Evolutionary conservation across 345 rosid genomes (phyloP), one percentile per base, ranked within the genome.

Genomic region (Eucalyptus shirleyi): DNA sequence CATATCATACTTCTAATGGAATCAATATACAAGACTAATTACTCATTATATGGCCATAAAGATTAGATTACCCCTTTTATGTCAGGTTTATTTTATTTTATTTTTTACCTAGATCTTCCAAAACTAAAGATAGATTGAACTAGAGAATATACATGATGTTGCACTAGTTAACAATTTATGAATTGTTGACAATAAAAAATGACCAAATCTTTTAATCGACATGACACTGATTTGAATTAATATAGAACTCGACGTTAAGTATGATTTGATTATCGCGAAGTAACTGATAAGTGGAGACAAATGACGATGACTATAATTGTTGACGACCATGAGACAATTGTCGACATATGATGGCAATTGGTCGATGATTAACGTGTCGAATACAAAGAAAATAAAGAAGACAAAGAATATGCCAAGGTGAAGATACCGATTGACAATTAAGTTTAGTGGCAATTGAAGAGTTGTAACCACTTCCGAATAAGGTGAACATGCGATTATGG

Each of bases 341-440:
- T 59, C 6, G n/a, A 59, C 1, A 0, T 12, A 24, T 6, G 7
- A 59, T 59, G 30, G 0, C 30, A 11, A 59, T 24, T 59, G 65
- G 65, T 59, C 4, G 0, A 59, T 12, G 28, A 6, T 26, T 60
- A 12, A 26, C 0, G n/a, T 60, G 32, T 60, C 0, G 9, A 60
- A 28, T 60, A 60, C 16, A 60, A 28, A 26, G 67, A 60, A 60
- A 60, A 8, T 26, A 0, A 60, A 26, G 15, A 60, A 26, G 7
- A 26, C 15, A 28, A 51, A 60, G 67, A 26, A 28, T 60, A 28
- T 60, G 69, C 69, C 8, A 30, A 62, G 4, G 17, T 62, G 69
- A 62, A 62, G 69, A 62, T 62, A 4, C 17, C 3, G 2, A 62
- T 62, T 28, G 69, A 62, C 5, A 6, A 7, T 28, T 11, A 62